Base-by-base conservation (phyloP, 73 alveolate species). In the Paramecium bursaria region DNA sequence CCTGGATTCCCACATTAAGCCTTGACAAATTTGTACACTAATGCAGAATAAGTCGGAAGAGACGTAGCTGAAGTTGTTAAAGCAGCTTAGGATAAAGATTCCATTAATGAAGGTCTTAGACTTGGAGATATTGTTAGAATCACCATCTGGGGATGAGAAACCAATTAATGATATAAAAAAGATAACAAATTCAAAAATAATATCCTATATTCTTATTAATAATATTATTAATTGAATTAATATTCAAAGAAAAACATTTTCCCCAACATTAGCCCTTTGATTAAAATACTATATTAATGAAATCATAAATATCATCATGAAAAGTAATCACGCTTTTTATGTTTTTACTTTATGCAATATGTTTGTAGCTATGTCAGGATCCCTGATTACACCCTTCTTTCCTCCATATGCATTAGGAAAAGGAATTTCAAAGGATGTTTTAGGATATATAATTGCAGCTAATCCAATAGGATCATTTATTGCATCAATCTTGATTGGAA, bases 331-430 rank as follows among this genome's bases (percentile, higher is more conserved):
- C 19, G 80, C 80, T 17, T 61, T 61, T 61, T 31, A 35, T 5
- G 42, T 35, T 25, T 61, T 61, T 46, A 23, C 80, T n/a, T 35
- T 46, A 33, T 31, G 55, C 21, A 61, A 61, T 35, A 61, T 61
- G 80, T 61, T 61, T 15, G 80, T 61, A 3, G 31, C 80, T 0
- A 61, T 61, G 80, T 61, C 57, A 15, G 80, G 80, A 61, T 61
- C 80, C 14, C 55, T 61, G 0, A 61, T 61, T 35, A 61, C 80
- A 35, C 80, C 80, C 1, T 61, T 61, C 57, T 61, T 61, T 35
- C 80, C 80, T 3, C 80, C 80, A 4, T 31, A 31, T 4, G 80
- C 80, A 3, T 15, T 35, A 4, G 4, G 44, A 33, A 35, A 31
- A 61, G 80, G 80, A 61, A 61, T 61, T 35, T 61, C 80, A 33